phyloP scores from a whole-genome alignment of 371 early-diverging fungal species.

The Mortierella sp. region DNA sequence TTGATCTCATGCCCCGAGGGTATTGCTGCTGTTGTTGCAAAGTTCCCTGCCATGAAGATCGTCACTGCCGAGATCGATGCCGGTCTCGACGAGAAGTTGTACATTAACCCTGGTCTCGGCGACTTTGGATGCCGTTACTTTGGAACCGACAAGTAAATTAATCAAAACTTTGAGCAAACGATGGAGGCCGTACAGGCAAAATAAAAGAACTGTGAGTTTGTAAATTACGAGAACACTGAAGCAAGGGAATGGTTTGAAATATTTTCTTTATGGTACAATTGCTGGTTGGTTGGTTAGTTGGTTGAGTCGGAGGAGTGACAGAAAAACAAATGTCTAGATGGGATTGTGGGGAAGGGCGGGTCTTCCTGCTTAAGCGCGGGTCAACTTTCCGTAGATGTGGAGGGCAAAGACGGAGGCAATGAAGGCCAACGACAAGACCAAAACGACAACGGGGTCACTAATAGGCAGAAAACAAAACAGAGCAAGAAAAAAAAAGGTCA shows the following conservation, averaged over 20 bases:
- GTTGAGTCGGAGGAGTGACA: neutral
- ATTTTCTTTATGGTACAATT: neutral
- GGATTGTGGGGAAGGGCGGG: neutral
- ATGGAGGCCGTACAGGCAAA: neutral
- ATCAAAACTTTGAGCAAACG: neutral
- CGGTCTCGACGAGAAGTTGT: conserved; percentile 86
- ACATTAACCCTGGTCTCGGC: conserved; percentile 94
- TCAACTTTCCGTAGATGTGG: neutral
- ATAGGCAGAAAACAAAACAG: too few species aligned
- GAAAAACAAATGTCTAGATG: neutral
- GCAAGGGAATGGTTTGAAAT: neutral
- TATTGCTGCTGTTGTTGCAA: conserved; percentile 76
- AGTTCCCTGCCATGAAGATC: conserved; percentile 87
- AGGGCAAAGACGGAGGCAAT: conserved; percentile 88
- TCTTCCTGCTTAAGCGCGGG: neutral
- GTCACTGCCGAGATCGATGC: conserved; percentile 88
- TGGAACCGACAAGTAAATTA: conserved; percentile 64
- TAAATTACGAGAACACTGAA: neutral
- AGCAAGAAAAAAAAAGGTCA: neutral
- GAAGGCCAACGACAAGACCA: conserved; percentile 90
- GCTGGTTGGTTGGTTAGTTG: neutral
- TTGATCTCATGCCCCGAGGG: conserved; percentile 89
- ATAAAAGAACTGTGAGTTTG: neutral
- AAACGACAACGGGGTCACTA: conserved; percentile 97
- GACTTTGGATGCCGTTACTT: conserved; percentile 89